A percentile compares a stretch with the other conserved stretches of the same genome.
phyloP scores from a whole-genome alignment of 305 asterid genomes.

The Rubia peregrina region DNA sequence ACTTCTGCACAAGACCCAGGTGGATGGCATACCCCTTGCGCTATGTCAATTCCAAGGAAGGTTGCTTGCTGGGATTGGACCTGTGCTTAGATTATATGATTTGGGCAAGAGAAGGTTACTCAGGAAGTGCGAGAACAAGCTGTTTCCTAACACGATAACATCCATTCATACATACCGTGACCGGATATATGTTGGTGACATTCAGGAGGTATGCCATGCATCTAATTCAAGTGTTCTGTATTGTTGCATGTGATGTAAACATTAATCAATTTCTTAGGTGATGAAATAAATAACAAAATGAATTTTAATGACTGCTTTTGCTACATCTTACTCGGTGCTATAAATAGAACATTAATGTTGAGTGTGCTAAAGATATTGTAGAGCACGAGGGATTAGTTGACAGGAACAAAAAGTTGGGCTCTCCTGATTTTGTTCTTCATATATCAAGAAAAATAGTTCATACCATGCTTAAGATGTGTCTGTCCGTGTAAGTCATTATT shows the following conservation, averaged over 20 bases:
- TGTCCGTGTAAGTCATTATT: neutral
- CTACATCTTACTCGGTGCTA: neutral
- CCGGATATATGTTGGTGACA: constrained; percentile 95
- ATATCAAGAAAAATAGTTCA: neutral
- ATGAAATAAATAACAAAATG: neutral
- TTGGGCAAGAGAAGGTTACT: constrained; percentile 85
- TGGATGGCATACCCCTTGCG: constrained; percentile 94
- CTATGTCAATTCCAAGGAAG: constrained; percentile 95
- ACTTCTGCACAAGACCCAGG: constrained; percentile 96
- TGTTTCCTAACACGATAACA: constrained; percentile 75
- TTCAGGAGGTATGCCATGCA: constrained; percentile 78
- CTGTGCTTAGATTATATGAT: constrained; percentile 86
- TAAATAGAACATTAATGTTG: neutral
- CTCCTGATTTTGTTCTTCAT: neutral
- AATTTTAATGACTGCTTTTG: neutral
- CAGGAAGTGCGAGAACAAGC: constrained; percentile 91
- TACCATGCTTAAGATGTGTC: neutral
- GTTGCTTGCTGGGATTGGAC: constrained; percentile 83
- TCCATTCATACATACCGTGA: constrained; percentile 93
- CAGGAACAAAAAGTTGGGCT: neutral
- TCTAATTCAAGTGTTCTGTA: neutral
- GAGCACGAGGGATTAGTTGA: neutral
- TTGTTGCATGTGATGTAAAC: neutral
- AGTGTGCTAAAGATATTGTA: neutral
- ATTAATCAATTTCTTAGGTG: neutral